Conservation (phyloP, 495 filamentous ascomycete genomes). For the Lophiotrema nucula region DNA sequence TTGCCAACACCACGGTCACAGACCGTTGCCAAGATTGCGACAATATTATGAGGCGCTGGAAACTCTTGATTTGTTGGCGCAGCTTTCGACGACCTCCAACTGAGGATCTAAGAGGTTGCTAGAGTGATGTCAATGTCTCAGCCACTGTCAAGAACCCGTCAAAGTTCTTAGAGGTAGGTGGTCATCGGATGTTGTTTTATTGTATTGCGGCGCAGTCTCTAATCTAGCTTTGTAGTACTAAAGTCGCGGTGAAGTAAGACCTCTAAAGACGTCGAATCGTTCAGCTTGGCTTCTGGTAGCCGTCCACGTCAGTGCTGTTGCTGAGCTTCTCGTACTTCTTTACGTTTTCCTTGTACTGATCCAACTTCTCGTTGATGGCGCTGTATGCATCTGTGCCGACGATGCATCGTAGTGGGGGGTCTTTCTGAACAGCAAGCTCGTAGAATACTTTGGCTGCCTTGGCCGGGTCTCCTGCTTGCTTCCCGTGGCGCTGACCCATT, state of each 20-base stretch:
- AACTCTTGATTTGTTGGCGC: background rate
- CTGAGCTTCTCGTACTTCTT: conserved; percentile 48
- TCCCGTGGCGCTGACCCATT: conserved; percentile 42
- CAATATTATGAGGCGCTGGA: background rate
- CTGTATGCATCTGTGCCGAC: conserved; percentile 48
- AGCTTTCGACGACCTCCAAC: too few species aligned
- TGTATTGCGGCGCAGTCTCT: too few species aligned
- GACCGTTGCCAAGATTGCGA: background rate
- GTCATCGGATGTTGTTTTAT: too few species aligned
- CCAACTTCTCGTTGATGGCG: conserved; percentile 45
- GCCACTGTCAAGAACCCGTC: too few species aligned
- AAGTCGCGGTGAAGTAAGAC: background rate
- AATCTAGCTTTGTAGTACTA: background rate
- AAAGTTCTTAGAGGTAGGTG: too few species aligned
- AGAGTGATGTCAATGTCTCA: background rate
- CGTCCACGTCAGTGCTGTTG: conserved; percentile 50
- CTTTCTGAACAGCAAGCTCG: conserved; percentile 48
- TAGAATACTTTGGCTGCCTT: conserved; percentile 51
- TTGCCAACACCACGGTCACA: background rate
- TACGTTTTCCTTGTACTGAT: conserved; percentile 43
- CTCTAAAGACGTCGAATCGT: background rate
- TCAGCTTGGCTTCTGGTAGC: conserved; percentile 32
- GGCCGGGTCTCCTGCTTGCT: conserved; percentile 46
- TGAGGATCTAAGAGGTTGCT: background rate
- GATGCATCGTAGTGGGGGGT: conserved; percentile 47